Base-by-base conservation (phyloP, 495 filamentous ascomycete species). In the Darksidea phi region DNA sequence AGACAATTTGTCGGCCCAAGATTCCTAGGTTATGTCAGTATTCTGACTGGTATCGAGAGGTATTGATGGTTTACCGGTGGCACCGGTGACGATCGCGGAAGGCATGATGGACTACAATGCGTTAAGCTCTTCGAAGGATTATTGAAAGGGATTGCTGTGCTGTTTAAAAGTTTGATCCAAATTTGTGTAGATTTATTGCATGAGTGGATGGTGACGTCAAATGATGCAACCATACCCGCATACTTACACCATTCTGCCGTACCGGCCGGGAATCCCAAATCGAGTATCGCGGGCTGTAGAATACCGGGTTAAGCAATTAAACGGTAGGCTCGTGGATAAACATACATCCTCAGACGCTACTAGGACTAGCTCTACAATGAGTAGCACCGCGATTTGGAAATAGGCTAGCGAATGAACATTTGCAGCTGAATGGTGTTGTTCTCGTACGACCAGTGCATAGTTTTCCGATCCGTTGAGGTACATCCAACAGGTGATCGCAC, bases 21-120 rank as follows among this genome's bases (percentile, higher is more conserved):
- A 70, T 68, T 46, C 67, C 67, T 66, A 20, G 15, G 37, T 10
- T 18, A 57, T 54, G 32, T 56, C 6, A 32, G 59, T 43, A 15
- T 32, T 3, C 10, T 32, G 41, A 48, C 32, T 20, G 25, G 21
- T 10, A 12, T 10, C 11, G 24, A n/a, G 53, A 28, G n/a, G 20
- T 15, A 38, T 48, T 17, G 34, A 1, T 45, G 48, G 42, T 7
- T 25, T 45, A 65, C 64, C 58, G 13, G 69, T 70, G n/a, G 69
- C 67, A 25, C 68, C 66, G 13, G 68, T 69, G 37, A 70, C 67
- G 42, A 70, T 60, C 54, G 67, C 67, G 11, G 68, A 63, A 23
- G 68, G 63, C 67, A 70, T 70, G 12, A 24, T 62, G 34, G 15
- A 42, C 2, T 24, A 23, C 17, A 24, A 18, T 18, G 15, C 20